Percentiles rank a stretch among this genome's conserved stretches.
Conservation (phyloP, 768 basidiomycete species). For the Russula sp. region DNA sequence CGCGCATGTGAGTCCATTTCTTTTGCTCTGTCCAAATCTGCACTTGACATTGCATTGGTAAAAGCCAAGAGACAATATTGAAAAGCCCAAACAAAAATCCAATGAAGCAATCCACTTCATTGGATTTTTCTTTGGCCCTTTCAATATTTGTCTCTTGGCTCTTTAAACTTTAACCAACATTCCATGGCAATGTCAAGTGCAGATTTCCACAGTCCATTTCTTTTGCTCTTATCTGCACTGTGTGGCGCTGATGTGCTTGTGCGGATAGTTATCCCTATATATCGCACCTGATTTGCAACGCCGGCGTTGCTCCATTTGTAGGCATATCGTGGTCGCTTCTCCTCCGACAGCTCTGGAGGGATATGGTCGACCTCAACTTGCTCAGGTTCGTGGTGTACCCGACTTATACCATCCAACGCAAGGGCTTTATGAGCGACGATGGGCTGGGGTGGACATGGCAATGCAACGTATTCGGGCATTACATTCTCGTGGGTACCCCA, state of each 20-base stretch:
- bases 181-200: too few relatives aligned
- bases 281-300: slow-evolving; percentile 78
- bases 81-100: too few relatives aligned
- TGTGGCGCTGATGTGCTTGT: neutral
- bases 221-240: neutral
- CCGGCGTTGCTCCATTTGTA: slow-evolving; percentile 62
- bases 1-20: slow-evolving; percentile 48
- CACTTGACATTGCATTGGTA: too few relatives aligned
- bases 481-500: slow-evolving; percentile 56
- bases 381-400: slow-evolving; percentile 53
- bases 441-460: slow-evolving; percentile 82
- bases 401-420: slow-evolving; percentile 53
- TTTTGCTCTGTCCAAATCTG: too few relatives aligned
- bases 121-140: too few relatives aligned
- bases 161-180: too few relatives aligned
- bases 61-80: too few relatives aligned
- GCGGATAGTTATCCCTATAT: slow-evolving; percentile 67
- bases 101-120: too few relatives aligned
- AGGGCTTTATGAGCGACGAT: slow-evolving; percentile 60
- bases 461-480: slow-evolving; percentile 81
- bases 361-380: slow-evolving; percentile 35
- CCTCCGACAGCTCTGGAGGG: slow-evolving; percentile 46
- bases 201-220: too few relatives aligned
- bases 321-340: slow-evolving; percentile 50
- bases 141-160: too few relatives aligned